Conservation (phyloP, 2,329 filamentous ascomycete species). For the Aureobasidium sp. region DNA sequence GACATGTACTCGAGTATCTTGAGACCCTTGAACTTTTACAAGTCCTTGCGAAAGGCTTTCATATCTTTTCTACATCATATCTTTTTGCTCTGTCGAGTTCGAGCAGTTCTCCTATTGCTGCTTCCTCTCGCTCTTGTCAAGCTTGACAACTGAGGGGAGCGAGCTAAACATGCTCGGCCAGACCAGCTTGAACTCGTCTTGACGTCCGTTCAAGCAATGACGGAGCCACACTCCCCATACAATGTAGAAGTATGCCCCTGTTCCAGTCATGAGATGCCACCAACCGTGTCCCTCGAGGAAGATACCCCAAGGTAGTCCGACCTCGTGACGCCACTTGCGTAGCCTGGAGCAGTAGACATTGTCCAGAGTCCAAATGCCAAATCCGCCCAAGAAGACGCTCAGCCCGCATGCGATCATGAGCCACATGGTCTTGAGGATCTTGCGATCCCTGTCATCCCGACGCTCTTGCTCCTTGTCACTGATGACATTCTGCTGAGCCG, state of each 20-base stretch:
- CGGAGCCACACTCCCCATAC: conserved; percentile 77
- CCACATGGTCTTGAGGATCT: conserved; percentile 66
- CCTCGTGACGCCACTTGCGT: conserved; percentile 55
- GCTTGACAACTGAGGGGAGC: conserved; percentile 46
- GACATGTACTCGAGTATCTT: not conserved
- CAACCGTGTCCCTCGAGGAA: conserved; percentile 67
- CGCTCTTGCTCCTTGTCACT: conserved; percentile 33
- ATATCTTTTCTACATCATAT: not conserved
- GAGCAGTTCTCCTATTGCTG: conserved; percentile 1
- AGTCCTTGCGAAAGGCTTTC: not conserved
- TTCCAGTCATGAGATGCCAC: conserved; percentile 76
- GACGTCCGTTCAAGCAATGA: conserved; percentile 64
- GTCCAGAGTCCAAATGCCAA: conserved; percentile 71
- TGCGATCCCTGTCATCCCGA: conserved; percentile 49
- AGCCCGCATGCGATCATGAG: conserved; percentile 63
- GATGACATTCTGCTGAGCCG: not conserved
- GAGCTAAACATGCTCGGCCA: conserved; percentile 59
- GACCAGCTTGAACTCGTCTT: conserved; percentile 62
- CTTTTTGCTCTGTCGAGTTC: not conserved
- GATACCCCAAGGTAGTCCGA: conserved; percentile 74
- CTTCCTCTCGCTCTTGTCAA: conserved; percentile 29
- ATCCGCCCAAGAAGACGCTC: conserved; percentile 65
- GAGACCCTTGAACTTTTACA: not conserved
- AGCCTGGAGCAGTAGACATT: conserved; percentile 66
- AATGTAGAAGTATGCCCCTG: conserved; percentile 79